Conservation (phyloP, 768 basidiomycete genomes). For the Psilocybe tampanensis region DNA sequence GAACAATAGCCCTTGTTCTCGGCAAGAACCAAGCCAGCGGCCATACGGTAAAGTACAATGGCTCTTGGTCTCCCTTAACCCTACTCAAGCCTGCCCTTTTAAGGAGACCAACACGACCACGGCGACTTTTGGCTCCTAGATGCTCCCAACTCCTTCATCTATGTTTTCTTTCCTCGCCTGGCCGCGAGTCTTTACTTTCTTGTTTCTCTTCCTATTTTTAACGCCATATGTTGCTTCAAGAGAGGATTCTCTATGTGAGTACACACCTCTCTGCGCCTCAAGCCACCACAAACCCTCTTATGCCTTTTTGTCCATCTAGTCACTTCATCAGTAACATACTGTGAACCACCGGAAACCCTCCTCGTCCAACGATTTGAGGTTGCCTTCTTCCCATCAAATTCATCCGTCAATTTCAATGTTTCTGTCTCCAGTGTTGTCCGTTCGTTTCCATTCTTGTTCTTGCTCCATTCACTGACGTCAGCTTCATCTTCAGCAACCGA, state of each 20-base stretch:
- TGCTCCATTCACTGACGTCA: constrained; percentile 17
- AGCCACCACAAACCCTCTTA: background rate
- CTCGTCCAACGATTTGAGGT: constrained; percentile 81
- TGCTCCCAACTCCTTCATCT: constrained; percentile 24
- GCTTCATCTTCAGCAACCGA: constrained; percentile 51
- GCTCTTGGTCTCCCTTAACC: background rate
- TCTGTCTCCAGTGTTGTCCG: constrained; percentile 85
- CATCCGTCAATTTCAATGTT: constrained; percentile 82
- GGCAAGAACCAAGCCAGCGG: constrained; percentile 15
- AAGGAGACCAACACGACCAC: constrained; percentile 14
- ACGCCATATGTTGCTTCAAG: constrained; percentile 43
- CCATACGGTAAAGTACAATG: constrained; percentile 25
- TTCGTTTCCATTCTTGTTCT: constrained; percentile 21
- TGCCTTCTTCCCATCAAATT: constrained; percentile 67
- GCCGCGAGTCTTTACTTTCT: constrained; percentile 61
- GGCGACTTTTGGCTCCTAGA: constrained; percentile 15
- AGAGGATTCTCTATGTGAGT: constrained; percentile 66
- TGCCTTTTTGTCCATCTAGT: constrained; percentile 42
- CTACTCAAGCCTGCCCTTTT: constrained; percentile 8
- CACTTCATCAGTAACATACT: constrained; percentile 89
- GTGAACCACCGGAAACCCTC: constrained; percentile 76
- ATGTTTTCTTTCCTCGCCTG: constrained; percentile 75
- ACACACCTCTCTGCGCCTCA: background rate
- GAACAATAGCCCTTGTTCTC: constrained; percentile 21
- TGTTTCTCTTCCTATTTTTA: constrained; percentile 38